Evolutionary conservation across 208 protist species (phyloP), one percentile per base, ranked within the genome.

Genomic region (Trypanosoma avium): DNA sequence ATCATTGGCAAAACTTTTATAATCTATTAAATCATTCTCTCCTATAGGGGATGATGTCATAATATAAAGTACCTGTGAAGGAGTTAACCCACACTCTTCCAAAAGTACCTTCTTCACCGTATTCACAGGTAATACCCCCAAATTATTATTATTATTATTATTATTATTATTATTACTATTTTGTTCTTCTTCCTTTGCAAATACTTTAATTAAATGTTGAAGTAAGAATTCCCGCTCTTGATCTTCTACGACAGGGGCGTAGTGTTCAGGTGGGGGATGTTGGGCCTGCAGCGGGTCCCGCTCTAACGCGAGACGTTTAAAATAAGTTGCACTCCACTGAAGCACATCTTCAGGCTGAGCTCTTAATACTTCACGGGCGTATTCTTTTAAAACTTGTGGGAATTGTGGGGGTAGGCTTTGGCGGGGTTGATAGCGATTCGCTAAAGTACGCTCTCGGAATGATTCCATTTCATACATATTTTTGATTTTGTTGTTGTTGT

Each of bases 321-420:
- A 98, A 80, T 97, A 98, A n/a, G 82, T 76, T 30, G 90, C 90
- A 45, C 88, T 94, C 86, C 88, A 98, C 36, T 82, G 76, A 46
- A 96, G 77, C 35, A 98, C 93, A 70, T 98, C 89, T 17, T 79
- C 58, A 9, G 95, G 95, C 75, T 98, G 95, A 7, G 59, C 83
- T 17, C 95, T 88, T 26, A 98, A 78, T 43, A 97, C 93, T 75
- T 98, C 95, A 3, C 95, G 79, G 4, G 95, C 88, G 73, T 95
- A 97, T 65, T 97, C 91, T 72, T 95, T 96, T 46, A 98, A 67
- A 4, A 97, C 73, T 27, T 87, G 48, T 8, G 82, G 76, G 64
- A 98, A 97, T 50, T 93, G 86, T 0, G 79, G 75, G 3, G 95
- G 95, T 4, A 97, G 79, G 38, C 84, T 70, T 61, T 95, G 90